Percentiles rank a stretch among this genome's conserved stretches.
phyloP scores from a whole-genome alignment of 257 asterid genomes.

The Solanum verrucosum region DNA sequence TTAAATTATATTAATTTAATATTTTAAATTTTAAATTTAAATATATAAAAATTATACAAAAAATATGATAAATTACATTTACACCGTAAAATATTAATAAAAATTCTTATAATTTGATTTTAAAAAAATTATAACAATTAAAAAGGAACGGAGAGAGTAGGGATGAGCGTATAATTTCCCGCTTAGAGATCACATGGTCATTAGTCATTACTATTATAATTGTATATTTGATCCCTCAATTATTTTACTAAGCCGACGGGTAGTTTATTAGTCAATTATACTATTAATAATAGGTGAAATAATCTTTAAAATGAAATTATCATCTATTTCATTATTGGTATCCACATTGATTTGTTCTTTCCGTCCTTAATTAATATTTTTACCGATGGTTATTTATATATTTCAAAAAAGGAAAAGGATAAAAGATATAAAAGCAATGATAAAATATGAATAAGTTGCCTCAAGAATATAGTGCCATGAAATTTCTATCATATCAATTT shows the following conservation, averaged over 20 bases:
- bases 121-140: too few relatives aligned
- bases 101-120: too few relatives aligned
- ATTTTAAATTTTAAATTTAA: too few relatives aligned
- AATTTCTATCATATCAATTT: too few relatives aligned
- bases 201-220: not conserved
- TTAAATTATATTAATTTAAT: too few relatives aligned
- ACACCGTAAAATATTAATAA: too few relatives aligned
- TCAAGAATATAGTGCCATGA: not conserved
- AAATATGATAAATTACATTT: too few relatives aligned
- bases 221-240: not conserved
- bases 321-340: not conserved
- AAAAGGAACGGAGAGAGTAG: fast-evolving
- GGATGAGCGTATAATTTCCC: not conserved
- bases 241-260: not conserved
- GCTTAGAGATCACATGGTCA: not conserved
- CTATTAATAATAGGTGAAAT: not conserved
- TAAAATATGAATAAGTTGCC: not conserved
- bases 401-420: not conserved
- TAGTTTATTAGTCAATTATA: too few relatives aligned
- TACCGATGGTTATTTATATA: too few relatives aligned
- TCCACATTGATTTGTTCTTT: not conserved
- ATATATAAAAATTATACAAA: too few relatives aligned
- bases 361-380: too few relatives aligned
- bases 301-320: too few relatives aligned
- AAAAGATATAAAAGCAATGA: not conserved